Percentiles rank a stretch among this genome's conserved stretches.
Evolutionary conservation across 768 basidiomycete genomes (phyloP).

Genomic region (Podaxis sp.): DNA sequence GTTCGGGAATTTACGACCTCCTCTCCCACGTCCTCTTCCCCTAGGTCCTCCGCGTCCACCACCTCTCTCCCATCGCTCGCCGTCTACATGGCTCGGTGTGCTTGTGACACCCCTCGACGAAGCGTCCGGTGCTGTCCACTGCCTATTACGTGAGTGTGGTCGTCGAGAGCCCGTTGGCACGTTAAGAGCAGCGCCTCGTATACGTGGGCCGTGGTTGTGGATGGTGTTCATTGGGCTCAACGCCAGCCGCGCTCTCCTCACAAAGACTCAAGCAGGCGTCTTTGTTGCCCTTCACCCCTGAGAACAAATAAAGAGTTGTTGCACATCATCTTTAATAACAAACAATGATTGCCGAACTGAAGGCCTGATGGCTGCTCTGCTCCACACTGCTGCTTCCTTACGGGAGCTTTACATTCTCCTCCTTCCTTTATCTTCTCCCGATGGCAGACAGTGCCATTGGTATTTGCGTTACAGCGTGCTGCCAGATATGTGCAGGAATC

Average conservation of each 20-base stretch:
- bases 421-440: no score
- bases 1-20: slow-evolving; percentile 38
- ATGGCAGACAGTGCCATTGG: slow-evolving; percentile 32
- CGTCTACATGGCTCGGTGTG: slow-evolving; percentile 40
- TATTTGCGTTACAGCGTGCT: slow-evolving; percentile 30
- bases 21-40: slow-evolving; percentile 36
- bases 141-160: slow-evolving; percentile 52
- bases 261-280: background rate
- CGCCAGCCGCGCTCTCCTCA: background rate
- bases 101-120: slow-evolving; percentile 33
- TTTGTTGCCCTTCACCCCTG: slow-evolving; percentile 7
- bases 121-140: slow-evolving; percentile 54
- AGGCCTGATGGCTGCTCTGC: background rate
- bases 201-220: slow-evolving; percentile 22
- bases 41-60: slow-evolving; percentile 53
- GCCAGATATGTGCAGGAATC: slow-evolving; percentile 36
- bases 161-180: slow-evolving; percentile 23
- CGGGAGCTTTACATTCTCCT: background rate
- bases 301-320: background rate
- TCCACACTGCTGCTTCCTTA: background rate
- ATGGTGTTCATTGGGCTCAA: slow-evolving; percentile 11
- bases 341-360: background rate
- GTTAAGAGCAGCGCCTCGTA: slow-evolving; percentile 9
- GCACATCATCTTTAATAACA: background rate
- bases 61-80: slow-evolving; percentile 65